Conservation (phyloP, 1,139 yeast species). For the Blastobotrys proliferans region DNA sequence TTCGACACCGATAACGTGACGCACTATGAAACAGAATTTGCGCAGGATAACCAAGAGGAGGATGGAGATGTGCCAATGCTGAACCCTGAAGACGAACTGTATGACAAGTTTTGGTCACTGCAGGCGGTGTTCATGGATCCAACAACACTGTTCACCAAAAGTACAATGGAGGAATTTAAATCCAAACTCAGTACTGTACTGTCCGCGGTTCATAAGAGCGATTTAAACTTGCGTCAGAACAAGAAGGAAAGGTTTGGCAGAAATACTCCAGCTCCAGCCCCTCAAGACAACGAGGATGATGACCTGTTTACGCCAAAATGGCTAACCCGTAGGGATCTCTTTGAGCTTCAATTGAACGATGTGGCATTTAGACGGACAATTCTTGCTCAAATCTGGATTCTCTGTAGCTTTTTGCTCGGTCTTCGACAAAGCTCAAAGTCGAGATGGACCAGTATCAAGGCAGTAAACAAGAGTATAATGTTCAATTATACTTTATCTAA, state of each 20-base stretch:
- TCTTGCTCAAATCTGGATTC: slow-evolving; percentile 31
- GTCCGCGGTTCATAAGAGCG: slow-evolving; percentile 14
- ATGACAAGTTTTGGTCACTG: slow-evolving; percentile 30
- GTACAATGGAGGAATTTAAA: slow-evolving; percentile 20
- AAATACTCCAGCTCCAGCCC: slow-evolving; percentile 3
- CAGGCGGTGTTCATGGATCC: slow-evolving; percentile 31
- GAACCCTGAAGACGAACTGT: slow-evolving; percentile 13
- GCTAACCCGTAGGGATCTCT: slow-evolving; percentile 34
- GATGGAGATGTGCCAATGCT: slow-evolving; percentile 17
- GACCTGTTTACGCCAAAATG: slow-evolving; percentile 34
- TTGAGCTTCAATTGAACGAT: slow-evolving; percentile 36
- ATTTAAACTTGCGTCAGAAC: slow-evolving; percentile 10
- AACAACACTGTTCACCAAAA: slow-evolving; percentile 20
- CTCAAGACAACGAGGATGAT: slow-evolving; percentile 1
- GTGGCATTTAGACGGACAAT: slow-evolving; percentile 34
- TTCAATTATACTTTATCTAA: slow-evolving; percentile 23
- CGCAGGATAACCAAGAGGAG: slow-evolving; percentile 12
- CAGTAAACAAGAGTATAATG: slow-evolving; percentile 30
- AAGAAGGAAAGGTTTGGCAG: background rate
- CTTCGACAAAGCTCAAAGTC: slow-evolving; percentile 23
- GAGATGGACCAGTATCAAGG: slow-evolving; percentile 19
- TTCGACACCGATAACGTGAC: slow-evolving; percentile 37
- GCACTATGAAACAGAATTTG: slow-evolving; percentile 21
- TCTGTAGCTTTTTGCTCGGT: slow-evolving; percentile 30
- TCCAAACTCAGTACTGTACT: slow-evolving; percentile 18